Conservation (phyloP, 257 asterid species). For the Forsythia suspensa region DNA sequence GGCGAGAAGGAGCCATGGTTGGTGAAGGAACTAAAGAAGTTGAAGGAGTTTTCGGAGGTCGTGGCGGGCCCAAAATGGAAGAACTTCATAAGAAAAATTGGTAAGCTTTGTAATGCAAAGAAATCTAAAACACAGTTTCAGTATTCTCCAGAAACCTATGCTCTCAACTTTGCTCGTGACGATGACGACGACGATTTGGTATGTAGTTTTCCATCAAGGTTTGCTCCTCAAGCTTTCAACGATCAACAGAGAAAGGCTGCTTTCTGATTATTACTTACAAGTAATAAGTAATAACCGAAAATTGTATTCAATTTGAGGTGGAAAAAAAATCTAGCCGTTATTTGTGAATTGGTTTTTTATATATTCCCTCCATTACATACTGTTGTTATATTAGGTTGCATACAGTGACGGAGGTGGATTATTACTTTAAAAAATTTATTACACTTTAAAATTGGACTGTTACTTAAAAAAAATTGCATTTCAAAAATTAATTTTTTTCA, state of each 20-base stretch:
- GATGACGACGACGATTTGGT: not conserved
- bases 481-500: too few relatives aligned
- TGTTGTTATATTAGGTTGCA: too few relatives aligned
- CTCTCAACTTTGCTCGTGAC: not conserved
- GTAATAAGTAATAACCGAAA: too few relatives aligned
- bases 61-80: slow-evolving; percentile 40
- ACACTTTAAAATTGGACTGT: too few relatives aligned
- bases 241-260: not conserved
- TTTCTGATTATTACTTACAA: not conserved
- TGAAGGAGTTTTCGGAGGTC: slow-evolving; percentile 37
- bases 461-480: too few relatives aligned
- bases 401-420: too few relatives aligned
- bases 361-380: too few relatives aligned
- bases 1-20: slow-evolving; percentile 28
- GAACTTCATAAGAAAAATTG: slow-evolving; percentile 35
- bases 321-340: too few relatives aligned
- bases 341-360: too few relatives aligned
- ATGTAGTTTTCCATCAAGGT: slow-evolving; percentile 1
- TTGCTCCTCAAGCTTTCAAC: not conserved
- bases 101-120: slow-evolving; percentile 28
- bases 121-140: slow-evolving; percentile 11
- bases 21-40: slow-evolving; percentile 19
- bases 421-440: too few relatives aligned
- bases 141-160: slow-evolving; percentile 4
- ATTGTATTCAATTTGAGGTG: too few relatives aligned